phyloP scores from a whole-genome alignment of 768 basidiomycete species.

The Lactarius indigo region DNA sequence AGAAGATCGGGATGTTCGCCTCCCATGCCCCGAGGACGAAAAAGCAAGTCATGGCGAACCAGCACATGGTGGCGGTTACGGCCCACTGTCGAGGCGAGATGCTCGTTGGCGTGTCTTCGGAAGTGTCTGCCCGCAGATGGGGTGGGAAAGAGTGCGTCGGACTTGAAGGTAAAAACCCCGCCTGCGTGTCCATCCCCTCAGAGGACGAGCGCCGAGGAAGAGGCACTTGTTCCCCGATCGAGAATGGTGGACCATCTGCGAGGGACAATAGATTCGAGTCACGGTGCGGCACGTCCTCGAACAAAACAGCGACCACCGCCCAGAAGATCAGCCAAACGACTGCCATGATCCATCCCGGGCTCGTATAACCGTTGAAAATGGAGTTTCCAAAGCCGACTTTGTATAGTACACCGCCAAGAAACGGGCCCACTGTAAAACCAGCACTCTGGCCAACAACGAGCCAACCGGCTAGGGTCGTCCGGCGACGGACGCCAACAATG shows the following conservation, averaged over 20 bases:
- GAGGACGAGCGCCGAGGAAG: background rate
- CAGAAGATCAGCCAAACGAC: slow-evolving; percentile 52
- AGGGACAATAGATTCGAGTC: background rate
- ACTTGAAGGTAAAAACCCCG: background rate
- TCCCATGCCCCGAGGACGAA: slow-evolving; percentile 71
- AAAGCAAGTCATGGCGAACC: slow-evolving; percentile 67
- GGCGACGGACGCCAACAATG: slow-evolving; percentile 58
- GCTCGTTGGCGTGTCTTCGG: slow-evolving; percentile 16
- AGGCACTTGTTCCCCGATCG: background rate
- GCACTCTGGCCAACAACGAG: slow-evolving; percentile 59
- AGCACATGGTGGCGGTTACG: slow-evolving; percentile 61
- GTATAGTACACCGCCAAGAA: slow-evolving; percentile 58
- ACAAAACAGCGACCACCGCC: slow-evolving; percentile 33
- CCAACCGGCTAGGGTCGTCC: slow-evolving; percentile 61
- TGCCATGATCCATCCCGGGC: slow-evolving; percentile 65
- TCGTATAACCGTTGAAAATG: slow-evolving; percentile 65
- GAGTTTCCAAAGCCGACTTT: slow-evolving; percentile 53
- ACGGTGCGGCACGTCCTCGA: slow-evolving; percentile 35
- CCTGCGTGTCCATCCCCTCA: background rate
- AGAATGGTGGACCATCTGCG: background rate
- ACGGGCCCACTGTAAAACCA: slow-evolving; percentile 62
- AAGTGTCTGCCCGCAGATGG: slow-evolving; percentile 1
- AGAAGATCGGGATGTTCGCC: slow-evolving; percentile 62
- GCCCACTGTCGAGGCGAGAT: slow-evolving; percentile 43
- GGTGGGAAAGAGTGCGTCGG: background rate